Conservation (phyloP, 1,284 basidiomycete species). For the Ustilago xerochloae region DNA sequence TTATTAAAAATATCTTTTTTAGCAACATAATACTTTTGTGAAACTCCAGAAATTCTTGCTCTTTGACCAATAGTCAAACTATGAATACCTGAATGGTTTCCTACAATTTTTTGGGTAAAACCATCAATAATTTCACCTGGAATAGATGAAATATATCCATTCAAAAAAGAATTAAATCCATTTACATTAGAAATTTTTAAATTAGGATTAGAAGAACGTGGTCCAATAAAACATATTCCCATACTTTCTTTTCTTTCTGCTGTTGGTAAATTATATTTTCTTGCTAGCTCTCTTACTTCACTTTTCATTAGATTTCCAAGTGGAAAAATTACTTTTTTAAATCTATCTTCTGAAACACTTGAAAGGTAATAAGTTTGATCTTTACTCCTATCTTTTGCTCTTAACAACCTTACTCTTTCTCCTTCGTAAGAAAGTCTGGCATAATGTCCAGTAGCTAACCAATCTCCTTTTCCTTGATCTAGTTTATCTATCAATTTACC, state of each 20-base stretch:
- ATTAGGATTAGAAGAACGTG: constrained; percentile 68
- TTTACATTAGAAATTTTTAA: constrained; percentile 15
- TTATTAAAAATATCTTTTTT: constrained; percentile 77
- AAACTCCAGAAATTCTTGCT: constrained; percentile 77
- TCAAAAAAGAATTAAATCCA: constrained; percentile 37
- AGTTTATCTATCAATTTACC: constrained; percentile 78
- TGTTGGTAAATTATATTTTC: constrained; percentile 77
- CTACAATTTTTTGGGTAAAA: constrained; percentile 74
- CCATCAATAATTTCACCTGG: constrained; percentile 77
- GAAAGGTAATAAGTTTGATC: constrained; percentile 96
- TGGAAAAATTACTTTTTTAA: constrained; percentile 76
- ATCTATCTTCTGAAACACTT: constrained; percentile 38
- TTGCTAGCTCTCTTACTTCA: constrained; percentile 82
- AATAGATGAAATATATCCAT: constrained; percentile 79
- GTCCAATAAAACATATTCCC: constrained; percentile 95
- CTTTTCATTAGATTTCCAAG: constrained; percentile 62
- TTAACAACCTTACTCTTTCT: constrained; percentile 32
- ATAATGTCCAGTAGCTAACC: constrained; percentile 92
- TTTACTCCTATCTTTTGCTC: constrained; percentile 72
- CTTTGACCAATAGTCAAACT: constrained; percentile 87
- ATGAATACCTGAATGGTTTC: constrained; percentile 82
- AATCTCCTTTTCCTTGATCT: constrained; percentile 26
- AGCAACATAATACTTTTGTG: constrained; percentile 79
- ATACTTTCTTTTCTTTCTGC: constrained; percentile 87
- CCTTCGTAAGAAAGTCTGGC: constrained; percentile 74